Base-by-base conservation (phyloP, 2,329 filamentous ascomycete genomes). In the Massarina eburnea region DNA sequence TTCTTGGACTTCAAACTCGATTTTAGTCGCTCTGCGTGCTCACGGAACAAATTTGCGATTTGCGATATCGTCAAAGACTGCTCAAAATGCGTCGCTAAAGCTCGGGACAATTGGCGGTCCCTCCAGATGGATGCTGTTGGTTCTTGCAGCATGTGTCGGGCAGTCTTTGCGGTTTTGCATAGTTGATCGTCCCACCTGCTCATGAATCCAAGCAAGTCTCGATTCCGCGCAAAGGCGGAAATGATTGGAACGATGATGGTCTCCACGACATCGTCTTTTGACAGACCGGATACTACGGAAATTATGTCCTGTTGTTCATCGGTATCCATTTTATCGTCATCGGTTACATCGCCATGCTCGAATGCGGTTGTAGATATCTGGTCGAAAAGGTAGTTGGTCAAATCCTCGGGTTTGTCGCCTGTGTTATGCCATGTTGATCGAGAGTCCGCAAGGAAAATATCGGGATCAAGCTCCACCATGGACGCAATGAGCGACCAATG, bases 161-260 rank as follows among this genome's bases (percentile, higher is more conserved):
- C 49, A 20, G 52, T 41, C 22, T 49, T 35, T 21, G 34, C 53
- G 47, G 39, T 48, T 21, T 48, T 54, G 22, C 52, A 50, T 0
- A 71, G 55, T 35, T 71, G 66, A 8, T 52, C 44, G 38, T 70
- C 61, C 67, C 68, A 71, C 41, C 53, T 52, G n/a, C 48, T 51
- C 19, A 71, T 39, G 46, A 70, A 71, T 7, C 66, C 66, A 6
- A 63, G 42, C 5, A 71, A 44, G 39, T 70, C 61, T 9, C 68
- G 52, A 37, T 65, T 68, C 8, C 59, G 56, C 8, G 66, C 58
- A 40, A 65, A 71, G 2, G 67, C 62, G 20, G 55, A 58, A 49
- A 71, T 59, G 18, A 70, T 44, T 1, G 68, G 67, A 15, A 64
- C 43, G 18, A 70, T 43, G 7, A 70, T 51, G n/a, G 43, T 49